phyloP scores from a whole-genome alignment of 2,329 filamentous ascomycete genomes.

The Exophiala aquamarina region DNA sequence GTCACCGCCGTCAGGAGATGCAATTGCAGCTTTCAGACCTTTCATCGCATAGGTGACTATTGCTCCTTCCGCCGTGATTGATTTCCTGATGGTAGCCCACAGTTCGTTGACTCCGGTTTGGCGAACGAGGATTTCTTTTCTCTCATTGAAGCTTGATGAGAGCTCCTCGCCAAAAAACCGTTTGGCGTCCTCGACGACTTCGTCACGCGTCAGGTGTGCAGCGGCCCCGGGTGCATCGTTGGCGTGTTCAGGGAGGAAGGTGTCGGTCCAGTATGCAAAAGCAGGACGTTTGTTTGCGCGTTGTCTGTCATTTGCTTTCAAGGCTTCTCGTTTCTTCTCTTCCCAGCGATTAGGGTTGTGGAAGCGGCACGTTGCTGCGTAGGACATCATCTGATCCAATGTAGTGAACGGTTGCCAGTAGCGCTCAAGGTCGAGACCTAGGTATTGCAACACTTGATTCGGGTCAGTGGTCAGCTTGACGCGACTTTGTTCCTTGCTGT shows the following conservation, averaged over 20 bases:
- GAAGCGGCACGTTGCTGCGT: constrained; percentile 20
- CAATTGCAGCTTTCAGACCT: constrained; percentile 21
- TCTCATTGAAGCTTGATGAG: constrained; percentile 11
- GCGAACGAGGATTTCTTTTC: constrained; percentile 6
- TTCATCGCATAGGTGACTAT: constrained; percentile 18
- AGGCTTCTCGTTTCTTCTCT: constrained; percentile 37
- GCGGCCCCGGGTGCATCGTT: constrained; percentile 8
- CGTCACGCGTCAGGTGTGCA: constrained; percentile 17
- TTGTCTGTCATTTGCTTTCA: constrained; percentile 24
- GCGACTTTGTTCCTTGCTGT: constrained; percentile 33
- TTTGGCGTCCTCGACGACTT: constrained; percentile 21
- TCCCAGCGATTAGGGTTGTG: constrained; percentile 43
- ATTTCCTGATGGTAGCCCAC: constrained; percentile 22
- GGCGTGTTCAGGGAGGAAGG: constrained; percentile 22
- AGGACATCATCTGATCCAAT: constrained; percentile 22
- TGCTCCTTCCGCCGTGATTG: constrained; percentile 9
- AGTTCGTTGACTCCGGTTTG: constrained; percentile 12
- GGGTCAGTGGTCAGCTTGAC: constrained; percentile 63
- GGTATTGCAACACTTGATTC: constrained; percentile 46
- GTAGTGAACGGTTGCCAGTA: constrained; percentile 58
- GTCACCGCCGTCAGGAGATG: background rate
- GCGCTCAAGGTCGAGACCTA: constrained; percentile 50
- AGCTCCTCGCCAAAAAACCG: constrained; percentile 16
- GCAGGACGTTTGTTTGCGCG: constrained; percentile 35
- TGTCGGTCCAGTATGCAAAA: constrained; percentile 27